Base-by-base conservation (phyloP, 805 yeast species). In the Kluyveromyces aestuarii region DNA sequence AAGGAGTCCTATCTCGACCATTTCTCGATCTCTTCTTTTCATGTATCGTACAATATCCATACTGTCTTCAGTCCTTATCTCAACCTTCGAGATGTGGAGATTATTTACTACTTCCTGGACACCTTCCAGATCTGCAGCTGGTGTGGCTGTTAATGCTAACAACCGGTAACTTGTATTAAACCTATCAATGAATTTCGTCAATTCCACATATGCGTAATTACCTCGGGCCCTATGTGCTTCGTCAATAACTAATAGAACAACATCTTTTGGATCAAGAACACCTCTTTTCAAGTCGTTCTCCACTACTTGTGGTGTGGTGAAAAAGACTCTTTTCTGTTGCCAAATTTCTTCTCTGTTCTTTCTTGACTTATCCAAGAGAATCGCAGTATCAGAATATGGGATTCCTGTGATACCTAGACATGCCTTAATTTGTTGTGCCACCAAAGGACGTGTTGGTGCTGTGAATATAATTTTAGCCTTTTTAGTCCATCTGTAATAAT, bases 361-460 rank as follows among this genome's bases (percentile, higher is more conserved):
- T 69, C 83, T 61, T 55, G 73, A 61, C 57, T 64, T 73, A 59
- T 76, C 90, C 40, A 90, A 66, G 49, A 90, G 67, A 44, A 90
- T 85, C 0, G 96, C 95, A 1, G 91, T 86, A 42, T 83, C 83
- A 19, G 76, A 70, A 44, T 81, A 70, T 1, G 95, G 84, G 18
- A 95, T 79, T 3, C 96, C 97, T 0, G 96, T 83, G 14, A 87
- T 81, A 8, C 87, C 84, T 48, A 88, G 74, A 61, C 96, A 93
- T 1, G 98, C 97, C 59, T 84, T 85, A 55, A 91, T 85, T 67
- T 93, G 99, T 67, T 93, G 99, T 1, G 96, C 90, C 7, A 93
- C 98, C 48, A 93, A 72, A 0, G 99, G 99, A 54, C 90, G 74
- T 1, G 99, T 93, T 0, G 99, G 99, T 0, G 99, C 99, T 83